Evolutionary conservation across 1,284 basidiomycete genomes (phyloP), one percentile per base, ranked within the genome.

Genomic region (Golubevia pallescens): DNA sequence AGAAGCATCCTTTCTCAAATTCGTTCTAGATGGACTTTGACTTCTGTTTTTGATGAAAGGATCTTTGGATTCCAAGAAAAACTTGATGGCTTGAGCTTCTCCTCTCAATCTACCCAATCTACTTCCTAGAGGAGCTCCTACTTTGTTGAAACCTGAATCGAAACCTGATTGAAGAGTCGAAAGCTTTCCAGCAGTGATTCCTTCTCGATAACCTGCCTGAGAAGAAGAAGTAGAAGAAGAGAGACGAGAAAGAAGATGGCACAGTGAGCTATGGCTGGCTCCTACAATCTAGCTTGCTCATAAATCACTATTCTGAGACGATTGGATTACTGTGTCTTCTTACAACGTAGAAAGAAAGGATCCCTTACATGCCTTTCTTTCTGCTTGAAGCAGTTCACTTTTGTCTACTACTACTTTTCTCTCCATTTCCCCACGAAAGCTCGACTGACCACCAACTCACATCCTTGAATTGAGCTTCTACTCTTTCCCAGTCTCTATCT

Each of bases 151-250:
- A 16, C 92, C 93, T 16, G 88, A 87, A 80, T 95, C 92, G 75
- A 95, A 95, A 0, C 93, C 93, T 68, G 89, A 87, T 75, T 95
- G 93, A 0, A 94, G 88, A 8, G 90, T 90, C 1, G 88, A 87
- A 85, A 93, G 92, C 84, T 95, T 95, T 8, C 93, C 93, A 2
- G 90, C 90, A 0, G 90, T 92, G 72, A 95, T 93, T 24, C 93
- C 93, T 85, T 94, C 93, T 16, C 93, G 90, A 77, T 94, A 95
- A 1, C 93, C 93, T 20, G 90, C 89, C 93, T 95, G 66, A 52
- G 51, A 52, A n/a, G 51, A 14, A 6, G 4, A 14, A 34, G 4
- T 20, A 28, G 14, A 57, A 24, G 16, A 62, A 56, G 8, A 4
- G 23, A 28, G 6, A n/a, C 19, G 10, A 56, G 3, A 8, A 23